Conservation (phyloP, 345 rosid genomes). For the Hypericum perforatum region DNA sequence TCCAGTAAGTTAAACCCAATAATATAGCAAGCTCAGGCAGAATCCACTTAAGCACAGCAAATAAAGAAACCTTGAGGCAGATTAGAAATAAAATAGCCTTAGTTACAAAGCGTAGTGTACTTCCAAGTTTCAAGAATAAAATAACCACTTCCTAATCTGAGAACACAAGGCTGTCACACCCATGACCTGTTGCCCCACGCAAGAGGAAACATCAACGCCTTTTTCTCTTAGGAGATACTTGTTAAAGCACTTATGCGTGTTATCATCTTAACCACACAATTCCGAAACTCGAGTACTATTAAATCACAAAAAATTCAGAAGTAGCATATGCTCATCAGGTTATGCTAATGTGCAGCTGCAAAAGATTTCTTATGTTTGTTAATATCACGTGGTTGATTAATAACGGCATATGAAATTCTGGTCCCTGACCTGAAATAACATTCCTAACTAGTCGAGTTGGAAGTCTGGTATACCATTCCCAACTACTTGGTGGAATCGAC, state of each 20-base stretch:
- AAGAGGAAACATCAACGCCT: slow-evolving; percentile 24
- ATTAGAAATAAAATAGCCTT: slow-evolving; percentile 15
- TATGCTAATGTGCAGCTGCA: background rate
- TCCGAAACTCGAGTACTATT: too few relatives aligned
- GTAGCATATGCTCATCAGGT: too few relatives aligned
- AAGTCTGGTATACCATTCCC: too few relatives aligned
- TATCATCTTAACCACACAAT: too few relatives aligned
- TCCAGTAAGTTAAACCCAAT: slow-evolving; percentile 11
- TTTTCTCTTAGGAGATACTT: slow-evolving; percentile 8
- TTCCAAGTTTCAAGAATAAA: slow-evolving; percentile 10
- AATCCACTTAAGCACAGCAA: slow-evolving; percentile 10
- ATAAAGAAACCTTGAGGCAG: too few relatives aligned
- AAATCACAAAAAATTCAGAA: too few relatives aligned
- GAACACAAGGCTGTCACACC: slow-evolving; percentile 26
- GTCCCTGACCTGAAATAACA: too few relatives aligned
- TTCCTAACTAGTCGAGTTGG: too few relatives aligned
- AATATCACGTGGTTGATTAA: too few relatives aligned
- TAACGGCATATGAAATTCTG: too few relatives aligned
- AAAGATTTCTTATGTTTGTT: background rate
- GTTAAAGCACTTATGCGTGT: slow-evolving; percentile 2
- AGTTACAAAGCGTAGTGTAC: slow-evolving; percentile 28
- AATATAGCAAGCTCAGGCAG: slow-evolving; percentile 9
- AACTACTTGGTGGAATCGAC: too few relatives aligned
- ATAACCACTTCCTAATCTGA: too few relatives aligned
- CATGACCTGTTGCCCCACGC: slow-evolving; percentile 13